phyloP scores from a whole-genome alignment of 805 yeast species.

The Hanseniaspora taiwanica region DNA sequence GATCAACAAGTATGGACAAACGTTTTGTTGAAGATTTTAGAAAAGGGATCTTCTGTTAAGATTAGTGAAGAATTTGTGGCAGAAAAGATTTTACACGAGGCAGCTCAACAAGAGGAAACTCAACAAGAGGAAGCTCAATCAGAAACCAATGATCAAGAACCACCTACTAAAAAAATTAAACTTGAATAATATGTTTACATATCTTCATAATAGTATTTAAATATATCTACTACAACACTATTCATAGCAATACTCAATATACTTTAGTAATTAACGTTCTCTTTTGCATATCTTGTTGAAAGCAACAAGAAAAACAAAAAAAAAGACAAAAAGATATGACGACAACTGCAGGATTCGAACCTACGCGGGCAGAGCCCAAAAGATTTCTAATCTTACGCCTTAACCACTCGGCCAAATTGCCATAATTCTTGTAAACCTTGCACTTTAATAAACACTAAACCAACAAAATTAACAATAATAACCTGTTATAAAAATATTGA shows the following conservation, averaged over 20 bases:
- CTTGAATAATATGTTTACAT: background rate
- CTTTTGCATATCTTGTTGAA: background rate
- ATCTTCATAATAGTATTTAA: background rate
- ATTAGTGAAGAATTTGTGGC: constrained; percentile 23
- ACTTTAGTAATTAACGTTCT: too few species aligned
- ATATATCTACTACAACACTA: background rate
- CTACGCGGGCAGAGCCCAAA: constrained; percentile 50
- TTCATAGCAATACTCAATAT: background rate
- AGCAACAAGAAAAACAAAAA: background rate
- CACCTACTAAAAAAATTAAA: background rate
- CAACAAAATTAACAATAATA: background rate
- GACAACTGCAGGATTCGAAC: constrained; percentile 68
- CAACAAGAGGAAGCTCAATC: background rate
- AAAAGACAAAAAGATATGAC: constrained; percentile 24
- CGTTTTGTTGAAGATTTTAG: constrained; percentile 43
- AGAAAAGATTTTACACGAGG: background rate
- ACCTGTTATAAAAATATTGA: background rate
- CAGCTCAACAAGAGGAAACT: background rate
- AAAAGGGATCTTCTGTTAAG: constrained; percentile 29
- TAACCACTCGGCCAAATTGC: constrained; percentile 54
- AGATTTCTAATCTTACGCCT: constrained; percentile 51
- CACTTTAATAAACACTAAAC: background rate
- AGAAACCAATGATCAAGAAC: background rate
- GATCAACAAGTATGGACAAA: constrained; percentile 55
- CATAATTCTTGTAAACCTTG: constrained; percentile 7